These are phyloP conservation scores for Lojkania enalia DNA, from an alignment of 2,329 filamentous ascomycete genomes.

Conservation along the genomic window DNA sequence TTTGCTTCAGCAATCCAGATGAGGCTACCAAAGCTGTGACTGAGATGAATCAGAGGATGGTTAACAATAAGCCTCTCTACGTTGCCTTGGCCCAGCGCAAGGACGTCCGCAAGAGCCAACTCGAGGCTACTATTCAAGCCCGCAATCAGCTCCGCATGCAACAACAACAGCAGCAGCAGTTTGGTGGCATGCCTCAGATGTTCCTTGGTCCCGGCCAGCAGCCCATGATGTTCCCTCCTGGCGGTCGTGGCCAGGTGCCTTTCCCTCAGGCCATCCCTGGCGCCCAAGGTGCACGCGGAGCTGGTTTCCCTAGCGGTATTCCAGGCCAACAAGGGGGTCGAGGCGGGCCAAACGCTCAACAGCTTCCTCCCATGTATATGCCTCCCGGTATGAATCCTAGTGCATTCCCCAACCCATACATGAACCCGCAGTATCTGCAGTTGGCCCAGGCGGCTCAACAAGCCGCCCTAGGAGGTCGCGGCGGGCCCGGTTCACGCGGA, in stretches of 20 bases:
- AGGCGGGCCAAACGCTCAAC: slow-evolving; percentile 73
- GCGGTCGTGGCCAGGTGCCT: slow-evolving; percentile 63
- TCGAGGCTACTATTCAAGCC: slow-evolving; percentile 98
- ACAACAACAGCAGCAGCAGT: slow-evolving; percentile 77
- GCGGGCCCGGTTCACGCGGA: slow-evolving; percentile 66
- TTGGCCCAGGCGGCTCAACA: slow-evolving; percentile 74
- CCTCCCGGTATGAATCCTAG: slow-evolving; percentile 65
- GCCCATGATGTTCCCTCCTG: slow-evolving; percentile 62
- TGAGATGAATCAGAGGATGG: slow-evolving; percentile 99
- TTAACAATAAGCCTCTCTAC: slow-evolving; percentile 94
- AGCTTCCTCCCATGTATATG: slow-evolving; percentile 85
- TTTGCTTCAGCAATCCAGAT: slow-evolving; percentile 99
- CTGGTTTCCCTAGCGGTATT: slow-evolving; percentile 81
- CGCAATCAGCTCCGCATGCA: slow-evolving; percentile 98
- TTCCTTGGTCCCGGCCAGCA: slow-evolving; percentile 88
- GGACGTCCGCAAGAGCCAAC: slow-evolving; percentile 98
- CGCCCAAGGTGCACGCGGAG: slow-evolving; percentile 79
- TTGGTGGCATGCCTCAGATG: slow-evolving; percentile 65
- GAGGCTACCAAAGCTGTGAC: slow-evolving; percentile 98
- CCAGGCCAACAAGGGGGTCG: slow-evolving; percentile 84
- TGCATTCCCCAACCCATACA: slow-evolving; percentile 72
- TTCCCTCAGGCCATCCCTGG: slow-evolving; percentile 66
- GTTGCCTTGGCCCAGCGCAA: slow-evolving; percentile 98
- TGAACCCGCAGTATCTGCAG: slow-evolving; percentile 78
- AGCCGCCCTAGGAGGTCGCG: slow-evolving; percentile 57